Conservation (phyloP, 1,284 basidiomycete species). For the Cutaneotrichosporon sp. region DNA sequence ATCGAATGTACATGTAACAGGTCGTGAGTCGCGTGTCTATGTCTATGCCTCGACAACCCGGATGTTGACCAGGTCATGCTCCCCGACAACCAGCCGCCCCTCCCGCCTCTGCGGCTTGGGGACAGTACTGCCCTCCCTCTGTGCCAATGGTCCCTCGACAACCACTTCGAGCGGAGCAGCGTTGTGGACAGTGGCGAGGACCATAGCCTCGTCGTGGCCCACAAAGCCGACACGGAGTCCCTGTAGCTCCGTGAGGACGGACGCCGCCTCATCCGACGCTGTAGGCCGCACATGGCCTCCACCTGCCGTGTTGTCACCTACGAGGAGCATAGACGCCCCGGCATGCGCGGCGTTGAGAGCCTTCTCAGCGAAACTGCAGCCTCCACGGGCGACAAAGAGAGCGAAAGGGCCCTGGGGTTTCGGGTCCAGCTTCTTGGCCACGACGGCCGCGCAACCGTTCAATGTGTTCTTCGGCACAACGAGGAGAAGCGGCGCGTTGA, state of each 20-base stretch:
- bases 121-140: neutral
- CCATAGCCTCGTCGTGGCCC: constrained; percentile 29
- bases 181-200: constrained; percentile 10
- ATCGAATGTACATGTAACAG: too few species aligned
- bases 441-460: constrained; percentile 22
- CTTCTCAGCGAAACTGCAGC: constrained; percentile 80
- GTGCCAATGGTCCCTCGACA: neutral
- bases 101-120: neutral
- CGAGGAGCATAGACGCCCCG: constrained; percentile 70
- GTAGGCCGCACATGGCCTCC: constrained; percentile 40
- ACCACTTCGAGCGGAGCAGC: neutral
- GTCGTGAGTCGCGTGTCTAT: neutral
- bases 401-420: constrained; percentile 19
- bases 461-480: constrained; percentile 13
- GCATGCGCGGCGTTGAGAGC: constrained; percentile 63
- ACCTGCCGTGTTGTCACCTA: constrained; percentile 56
- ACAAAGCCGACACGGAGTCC: constrained; percentile 38
- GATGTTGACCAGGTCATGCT: constrained; percentile 21
- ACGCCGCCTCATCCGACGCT: constrained; percentile 27
- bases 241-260: constrained; percentile 18
- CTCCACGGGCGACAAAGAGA: constrained; percentile 58
- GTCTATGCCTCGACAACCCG: constrained; percentile 17
- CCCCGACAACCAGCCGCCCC: constrained; percentile 17
- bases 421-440: constrained; percentile 11
- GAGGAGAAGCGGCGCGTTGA: constrained; percentile 17